A percentile compares a stretch with the other conserved stretches of the same genome.
Evolutionary conservation across 257 asterid species (phyloP).

Genomic region (Salvia rosmarinus): DNA sequence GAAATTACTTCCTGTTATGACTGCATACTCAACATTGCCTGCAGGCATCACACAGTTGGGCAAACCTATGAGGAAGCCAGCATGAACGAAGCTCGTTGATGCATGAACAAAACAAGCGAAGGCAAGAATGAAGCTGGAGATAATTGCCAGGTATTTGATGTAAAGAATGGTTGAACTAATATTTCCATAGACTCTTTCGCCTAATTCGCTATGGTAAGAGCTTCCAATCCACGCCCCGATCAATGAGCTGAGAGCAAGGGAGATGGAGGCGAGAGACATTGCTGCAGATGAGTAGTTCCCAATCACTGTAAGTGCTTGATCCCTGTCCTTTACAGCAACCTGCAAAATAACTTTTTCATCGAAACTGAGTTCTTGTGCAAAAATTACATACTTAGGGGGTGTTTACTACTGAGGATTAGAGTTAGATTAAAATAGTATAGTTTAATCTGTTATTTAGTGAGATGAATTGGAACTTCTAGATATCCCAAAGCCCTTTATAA

Average conservation of each 20-base stretch:
- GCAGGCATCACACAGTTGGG: slow-evolving; percentile 53
- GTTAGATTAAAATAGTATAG: no score
- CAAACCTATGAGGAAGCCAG: slow-evolving; percentile 53
- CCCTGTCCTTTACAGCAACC: slow-evolving; percentile 52
- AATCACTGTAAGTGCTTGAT: slow-evolving; percentile 44
- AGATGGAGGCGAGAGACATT: slow-evolving; percentile 51
- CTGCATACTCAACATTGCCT: slow-evolving; percentile 40
- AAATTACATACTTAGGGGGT: neutral
- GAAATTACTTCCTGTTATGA: slow-evolving; percentile 50
- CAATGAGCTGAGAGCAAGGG: slow-evolving; percentile 51
- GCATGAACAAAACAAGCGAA: slow-evolving; percentile 57
- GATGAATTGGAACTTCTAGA: no score
- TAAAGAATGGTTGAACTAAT: slow-evolving; percentile 37
- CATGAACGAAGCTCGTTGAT: slow-evolving; percentile 47
- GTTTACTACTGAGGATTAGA: no score
- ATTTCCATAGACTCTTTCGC: slow-evolving; percentile 49
- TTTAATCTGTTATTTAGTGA: no score
- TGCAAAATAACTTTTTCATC: neutral
- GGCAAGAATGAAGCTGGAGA: slow-evolving; percentile 50
- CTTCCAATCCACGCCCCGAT: slow-evolving; percentile 63
- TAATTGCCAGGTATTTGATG: slow-evolving; percentile 46
- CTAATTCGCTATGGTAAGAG: slow-evolving; percentile 36
- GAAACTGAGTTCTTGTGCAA: neutral
- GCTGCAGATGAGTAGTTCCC: slow-evolving; percentile 50
- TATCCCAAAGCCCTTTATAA: no score